These are phyloP conservation scores for Xylaria castorea DNA, from an alignment of 495 filamentous ascomycete genomes.

Conservation along the genomic window DNA sequence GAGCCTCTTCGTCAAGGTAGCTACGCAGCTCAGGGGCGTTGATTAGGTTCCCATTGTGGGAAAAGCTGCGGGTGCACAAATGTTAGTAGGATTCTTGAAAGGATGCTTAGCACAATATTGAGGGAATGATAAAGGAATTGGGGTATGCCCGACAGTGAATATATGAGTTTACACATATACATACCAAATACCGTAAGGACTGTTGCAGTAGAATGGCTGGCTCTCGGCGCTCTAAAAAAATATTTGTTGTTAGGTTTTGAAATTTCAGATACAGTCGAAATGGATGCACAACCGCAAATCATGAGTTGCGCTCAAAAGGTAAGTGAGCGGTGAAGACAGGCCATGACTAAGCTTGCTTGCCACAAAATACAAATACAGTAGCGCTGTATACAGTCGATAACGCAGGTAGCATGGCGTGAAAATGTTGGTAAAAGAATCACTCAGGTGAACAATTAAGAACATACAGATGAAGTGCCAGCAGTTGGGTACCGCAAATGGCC, in stretches of 20 bases:
- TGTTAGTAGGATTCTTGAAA: neutral
- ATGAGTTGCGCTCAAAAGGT: neutral
- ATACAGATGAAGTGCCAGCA: constrained; percentile 76
- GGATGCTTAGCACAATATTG: neutral
- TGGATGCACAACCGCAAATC: neutral
- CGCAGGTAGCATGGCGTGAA: neutral
- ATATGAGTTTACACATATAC: constrained; percentile 23
- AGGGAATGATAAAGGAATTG: neutral
- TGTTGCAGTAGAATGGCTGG: constrained; percentile 94
- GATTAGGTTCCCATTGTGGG: constrained; percentile 90
- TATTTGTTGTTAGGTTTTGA: neutral
- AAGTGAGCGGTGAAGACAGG: neutral
- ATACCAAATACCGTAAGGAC: constrained; percentile 77
- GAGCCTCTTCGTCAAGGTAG: constrained; percentile 86
- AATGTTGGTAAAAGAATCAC: neutral
- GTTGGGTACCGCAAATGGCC: constrained; percentile 92
- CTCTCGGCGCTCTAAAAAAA: constrained; percentile 66
- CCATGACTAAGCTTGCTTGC: neutral
- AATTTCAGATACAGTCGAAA: neutral
- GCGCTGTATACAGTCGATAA: neutral
- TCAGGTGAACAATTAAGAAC: neutral
- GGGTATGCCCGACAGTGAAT: neutral
- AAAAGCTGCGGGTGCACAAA: constrained; percentile 23
- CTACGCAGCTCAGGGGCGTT: constrained; percentile 81
- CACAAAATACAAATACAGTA: neutral